Base-by-base conservation (phyloP, 208 protist genomes). In the Leishmania martiniquensis region DNA sequence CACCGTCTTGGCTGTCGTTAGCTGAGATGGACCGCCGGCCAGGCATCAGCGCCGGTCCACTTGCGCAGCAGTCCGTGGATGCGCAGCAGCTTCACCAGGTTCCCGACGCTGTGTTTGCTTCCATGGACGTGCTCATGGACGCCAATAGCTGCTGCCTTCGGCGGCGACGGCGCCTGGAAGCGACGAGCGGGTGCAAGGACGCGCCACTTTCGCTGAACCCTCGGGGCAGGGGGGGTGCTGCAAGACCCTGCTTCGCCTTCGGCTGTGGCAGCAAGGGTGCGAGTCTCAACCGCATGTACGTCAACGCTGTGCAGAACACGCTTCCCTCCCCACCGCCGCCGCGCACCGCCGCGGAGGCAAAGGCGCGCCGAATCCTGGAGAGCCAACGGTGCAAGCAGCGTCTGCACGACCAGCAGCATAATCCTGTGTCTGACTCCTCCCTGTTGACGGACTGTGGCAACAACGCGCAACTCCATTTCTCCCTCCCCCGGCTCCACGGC, bases 71-170 rank as follows among this genome's bases (percentile, higher is more conserved):
- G 51, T 54, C 84, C 12, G 72, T 87, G 0, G 84, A 87, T 63
- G 44, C 49, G 3, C 32, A 49, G 47, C 72, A 81, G 42, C 73
- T 89, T 1, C 63, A 78, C 32, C 42, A 37, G 15, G 39, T 90
- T 17, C 65, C 54, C 62, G 59, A 60, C 20, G 49, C 77, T 10
- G 82, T 84, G 1, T 95, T 88, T 72, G 80, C 79, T 15, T 73
- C 78, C 6, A 80, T 95, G 67, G 88, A 94, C 75, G 82, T 96
- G n/a, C 71, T 79, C 22, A 80, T 96, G 83, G 92, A 96, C 72
- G 92, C 90, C 20, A 96, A 96, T 69, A 88, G 85, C 68, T 85
- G 83, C 57, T 87, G 82, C 55, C 60, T 94, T 55, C 88, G 86
- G 45, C 85, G 76, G n/a, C 88, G 90, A 22, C 75, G 75, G 32